Conservation (phyloP, 169 alveolate species). For the Babesia bigemina region DNA sequence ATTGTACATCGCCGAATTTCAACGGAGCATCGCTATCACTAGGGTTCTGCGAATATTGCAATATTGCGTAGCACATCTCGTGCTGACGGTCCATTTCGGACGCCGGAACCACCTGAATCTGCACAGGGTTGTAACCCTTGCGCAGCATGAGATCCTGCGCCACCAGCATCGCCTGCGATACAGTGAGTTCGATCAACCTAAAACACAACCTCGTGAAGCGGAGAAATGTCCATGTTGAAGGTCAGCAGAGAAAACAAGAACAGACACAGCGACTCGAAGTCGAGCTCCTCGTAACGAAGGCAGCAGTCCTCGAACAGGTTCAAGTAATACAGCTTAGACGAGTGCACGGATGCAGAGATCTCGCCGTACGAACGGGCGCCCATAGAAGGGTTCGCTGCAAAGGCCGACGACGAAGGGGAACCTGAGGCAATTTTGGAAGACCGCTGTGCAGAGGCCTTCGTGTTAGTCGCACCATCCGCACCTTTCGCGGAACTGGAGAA, state of each 20-base stretch:
- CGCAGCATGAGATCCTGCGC: constrained; percentile 28
- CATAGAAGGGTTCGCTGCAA: neutral
- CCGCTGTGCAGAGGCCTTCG: neutral
- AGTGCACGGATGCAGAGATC: constrained; percentile 1
- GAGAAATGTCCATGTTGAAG: constrained; percentile 56
- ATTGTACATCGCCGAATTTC: neutral
- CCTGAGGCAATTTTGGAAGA: too few species aligned
- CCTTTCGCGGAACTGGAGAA: neutral
- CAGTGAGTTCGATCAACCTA: too few species aligned
- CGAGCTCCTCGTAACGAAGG: constrained; percentile 26
- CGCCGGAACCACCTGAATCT: constrained; percentile 6
- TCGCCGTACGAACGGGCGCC: neutral
- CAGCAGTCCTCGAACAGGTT: constrained; percentile 68
- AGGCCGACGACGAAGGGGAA: neutral
- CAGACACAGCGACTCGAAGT: constrained; percentile 3
- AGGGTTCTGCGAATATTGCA: constrained; percentile 32
- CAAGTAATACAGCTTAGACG: constrained; percentile 49
- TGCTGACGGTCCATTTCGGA: constrained; percentile 24
- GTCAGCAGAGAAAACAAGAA: constrained; percentile 47
- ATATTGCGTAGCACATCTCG: constrained; percentile 29
- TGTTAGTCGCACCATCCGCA: neutral
- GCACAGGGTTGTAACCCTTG: constrained; percentile 23
- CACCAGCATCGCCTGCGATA: constrained; percentile 18
- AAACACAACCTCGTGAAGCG: constrained; percentile 39
- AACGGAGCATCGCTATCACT: constrained; percentile 6